phyloP scores from a whole-genome alignment of 2,329 filamentous ascomycete genomes.

The Sporothrix humicola region DNA sequence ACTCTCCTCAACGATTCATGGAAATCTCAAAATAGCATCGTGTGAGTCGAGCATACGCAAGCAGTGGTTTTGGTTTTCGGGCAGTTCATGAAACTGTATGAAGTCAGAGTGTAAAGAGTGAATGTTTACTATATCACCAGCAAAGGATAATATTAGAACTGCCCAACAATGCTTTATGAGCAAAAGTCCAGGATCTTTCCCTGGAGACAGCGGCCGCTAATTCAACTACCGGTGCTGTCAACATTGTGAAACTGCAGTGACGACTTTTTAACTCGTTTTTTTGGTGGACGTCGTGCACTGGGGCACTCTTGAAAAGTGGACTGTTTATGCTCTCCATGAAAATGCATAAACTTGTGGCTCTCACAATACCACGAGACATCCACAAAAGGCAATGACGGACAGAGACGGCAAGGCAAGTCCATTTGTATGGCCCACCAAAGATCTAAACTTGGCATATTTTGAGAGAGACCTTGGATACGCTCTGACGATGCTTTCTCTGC shows the following conservation, averaged over 20 bases:
- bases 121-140: neutral
- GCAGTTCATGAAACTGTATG: neutral
- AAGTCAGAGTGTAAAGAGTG: neutral
- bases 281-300: neutral
- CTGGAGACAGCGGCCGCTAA: neutral
- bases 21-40: conserved; percentile 20
- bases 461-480: neutral
- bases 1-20: neutral
- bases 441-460: conserved; percentile 14
- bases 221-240: neutral
- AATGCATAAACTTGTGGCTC: conserved; percentile 7
- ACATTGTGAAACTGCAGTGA: conserved; percentile 19
- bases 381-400: conserved; percentile 1
- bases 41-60: conserved; percentile 12
- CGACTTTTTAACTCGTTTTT: neutral
- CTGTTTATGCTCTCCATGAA: neutral
- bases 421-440: neutral
- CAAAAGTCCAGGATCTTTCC: neutral
- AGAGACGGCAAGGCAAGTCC: neutral
- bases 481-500: neutral
- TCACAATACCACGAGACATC: neutral
- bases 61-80: neutral
- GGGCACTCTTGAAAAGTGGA: conserved; percentile 6
- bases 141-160: neutral
- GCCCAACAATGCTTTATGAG: neutral